A percentile compares a stretch with the other conserved stretches of the same genome.
phyloP scores from a whole-genome alignment of 78 protist species.

The slime mould (Dictyostelium discoideum) region DNA sequence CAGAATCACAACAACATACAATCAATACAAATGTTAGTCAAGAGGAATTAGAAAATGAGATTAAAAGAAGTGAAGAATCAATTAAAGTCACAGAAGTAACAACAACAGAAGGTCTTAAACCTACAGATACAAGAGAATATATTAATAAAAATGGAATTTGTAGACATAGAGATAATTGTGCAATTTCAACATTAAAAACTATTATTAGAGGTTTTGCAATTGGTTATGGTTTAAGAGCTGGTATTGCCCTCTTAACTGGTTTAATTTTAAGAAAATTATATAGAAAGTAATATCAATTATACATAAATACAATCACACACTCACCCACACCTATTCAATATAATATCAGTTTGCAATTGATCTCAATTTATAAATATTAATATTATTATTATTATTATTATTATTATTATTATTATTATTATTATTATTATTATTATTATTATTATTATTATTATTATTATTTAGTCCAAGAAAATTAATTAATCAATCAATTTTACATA shows the following conservation, averaged over 20 bases:
- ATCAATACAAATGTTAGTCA: neutral
- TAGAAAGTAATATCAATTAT: slow-evolving; percentile 37
- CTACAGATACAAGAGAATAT: neutral
- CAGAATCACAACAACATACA: neutral
- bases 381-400: neutral
- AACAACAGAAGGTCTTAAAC: neutral
- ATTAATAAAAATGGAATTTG: slow-evolving; percentile 30
- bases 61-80: neutral
- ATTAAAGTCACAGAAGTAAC: neutral
- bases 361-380: neutral
- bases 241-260: slow-evolving; percentile 53
- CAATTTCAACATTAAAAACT: neutral
- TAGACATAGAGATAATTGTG: slow-evolving; percentile 41
- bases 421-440: neutral
- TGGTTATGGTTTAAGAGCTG: slow-evolving; percentile 75
- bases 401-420: neutral
- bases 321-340: neutral
- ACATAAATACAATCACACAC: no score
- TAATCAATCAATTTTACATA: slow-evolving; percentile 65
- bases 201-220: slow-evolving; percentile 28
- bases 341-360: no score
- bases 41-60: slow-evolving; percentile 6
- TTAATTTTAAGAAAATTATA: slow-evolving; percentile 63
- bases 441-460: neutral
- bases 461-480: slow-evolving; percentile 65